Evolutionary conservation across 805 yeast species (phyloP).

Genomic region (Metschnikowia proteae): DNA sequence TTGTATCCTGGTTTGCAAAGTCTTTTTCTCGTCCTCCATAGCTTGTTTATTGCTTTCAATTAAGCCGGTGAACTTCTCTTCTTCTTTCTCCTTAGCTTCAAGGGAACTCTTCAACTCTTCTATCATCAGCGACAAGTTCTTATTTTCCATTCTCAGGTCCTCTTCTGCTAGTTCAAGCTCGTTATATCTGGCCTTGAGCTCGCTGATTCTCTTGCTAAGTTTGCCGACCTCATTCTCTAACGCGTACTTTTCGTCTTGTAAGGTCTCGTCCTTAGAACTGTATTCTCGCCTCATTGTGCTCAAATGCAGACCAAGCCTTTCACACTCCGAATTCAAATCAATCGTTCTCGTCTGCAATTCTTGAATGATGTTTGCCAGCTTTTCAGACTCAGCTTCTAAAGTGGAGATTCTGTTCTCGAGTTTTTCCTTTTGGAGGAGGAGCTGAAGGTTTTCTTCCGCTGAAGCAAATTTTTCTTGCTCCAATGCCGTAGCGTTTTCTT

Average conservation of each 20-base stretch:
- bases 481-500: conserved; percentile 21
- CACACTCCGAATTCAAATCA: conserved; percentile 53
- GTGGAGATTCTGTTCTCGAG: conserved; percentile 40
- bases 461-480: conserved; percentile 28
- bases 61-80: conserved; percentile 9
- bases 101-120: conserved; percentile 46
- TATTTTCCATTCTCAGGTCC: conserved; percentile 37
- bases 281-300: conserved; percentile 35
- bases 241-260: conserved; percentile 38
- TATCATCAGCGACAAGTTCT: conserved; percentile 38
- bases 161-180: conserved; percentile 39
- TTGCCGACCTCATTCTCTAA: conserved; percentile 38
- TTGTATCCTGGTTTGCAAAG: not conserved
- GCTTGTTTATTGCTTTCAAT: conserved; percentile 2
- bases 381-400: conserved; percentile 10
- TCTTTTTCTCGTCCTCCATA: conserved; percentile 7
- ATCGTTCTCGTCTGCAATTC: conserved; percentile 22
- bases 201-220: conserved; percentile 37
- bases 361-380: conserved; percentile 18
- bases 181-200: conserved; percentile 37
- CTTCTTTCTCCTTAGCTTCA: conserved; percentile 24
- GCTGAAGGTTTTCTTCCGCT: conserved; percentile 4
- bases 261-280: conserved; percentile 31
- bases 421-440: conserved; percentile 37
- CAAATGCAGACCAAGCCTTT: conserved; percentile 41